phyloP scores from a whole-genome alignment of 208 protist genomes.

The Crithidia expoeki region DNA sequence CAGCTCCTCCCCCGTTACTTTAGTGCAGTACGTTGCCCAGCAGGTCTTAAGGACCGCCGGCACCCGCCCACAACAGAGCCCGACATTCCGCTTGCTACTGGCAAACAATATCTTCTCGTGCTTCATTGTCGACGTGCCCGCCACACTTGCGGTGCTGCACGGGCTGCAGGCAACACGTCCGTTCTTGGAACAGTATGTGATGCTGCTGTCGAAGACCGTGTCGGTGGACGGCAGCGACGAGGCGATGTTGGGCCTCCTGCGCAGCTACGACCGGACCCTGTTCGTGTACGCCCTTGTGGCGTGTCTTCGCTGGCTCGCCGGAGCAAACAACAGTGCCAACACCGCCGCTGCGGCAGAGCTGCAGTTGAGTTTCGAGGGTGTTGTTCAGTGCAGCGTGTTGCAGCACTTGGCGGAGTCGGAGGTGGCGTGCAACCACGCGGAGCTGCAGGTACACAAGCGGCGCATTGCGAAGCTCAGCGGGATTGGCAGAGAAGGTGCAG shows the following conservation, averaged over 20 bases:
- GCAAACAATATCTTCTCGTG: constrained; percentile 72
- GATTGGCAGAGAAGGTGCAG: neutral
- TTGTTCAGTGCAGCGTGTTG: constrained; percentile 60
- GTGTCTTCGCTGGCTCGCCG: constrained; percentile 27
- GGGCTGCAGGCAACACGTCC: constrained; percentile 30
- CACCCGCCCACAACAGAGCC: constrained; percentile 35
- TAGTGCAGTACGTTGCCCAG: constrained; percentile 52
- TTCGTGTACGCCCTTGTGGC: constrained; percentile 59
- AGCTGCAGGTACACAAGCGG: constrained; percentile 37
- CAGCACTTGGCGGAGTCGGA: constrained; percentile 47
- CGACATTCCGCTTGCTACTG: constrained; percentile 69
- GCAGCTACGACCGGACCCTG: constrained; percentile 74
- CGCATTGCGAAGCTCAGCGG: constrained; percentile 31
- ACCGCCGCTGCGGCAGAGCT: constrained; percentile 38
- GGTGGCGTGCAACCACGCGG: constrained; percentile 19
- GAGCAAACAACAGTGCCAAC: neutral
- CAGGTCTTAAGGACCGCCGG: constrained; percentile 38
- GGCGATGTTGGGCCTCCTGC: constrained; percentile 38
- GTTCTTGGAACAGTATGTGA: constrained; percentile 69
- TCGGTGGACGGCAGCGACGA: constrained; percentile 22
- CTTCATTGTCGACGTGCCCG: constrained; percentile 46
- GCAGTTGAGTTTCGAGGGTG: constrained; percentile 37
- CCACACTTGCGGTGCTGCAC: constrained; percentile 47
- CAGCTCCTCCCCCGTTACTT: constrained; percentile 4
- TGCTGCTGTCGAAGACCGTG: constrained; percentile 20